Conservation (phyloP, 164 flowering plant genomes). For the Liquidambar formosana region DNA sequence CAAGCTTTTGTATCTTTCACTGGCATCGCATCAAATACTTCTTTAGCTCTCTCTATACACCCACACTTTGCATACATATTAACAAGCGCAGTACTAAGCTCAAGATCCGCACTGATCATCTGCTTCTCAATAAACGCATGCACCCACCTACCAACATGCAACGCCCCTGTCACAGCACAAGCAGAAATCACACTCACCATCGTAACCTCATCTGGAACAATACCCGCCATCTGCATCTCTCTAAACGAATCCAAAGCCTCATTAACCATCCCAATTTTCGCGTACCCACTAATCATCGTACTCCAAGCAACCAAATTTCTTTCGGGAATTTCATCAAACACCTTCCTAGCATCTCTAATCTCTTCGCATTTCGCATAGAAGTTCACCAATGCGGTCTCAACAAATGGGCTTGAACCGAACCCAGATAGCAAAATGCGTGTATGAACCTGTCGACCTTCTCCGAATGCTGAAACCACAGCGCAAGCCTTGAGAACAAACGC, state of each 20-base stretch:
- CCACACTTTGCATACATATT: slow-evolving; percentile 60
- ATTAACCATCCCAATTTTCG: slow-evolving; percentile 34
- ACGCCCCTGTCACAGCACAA: slow-evolving; percentile 45
- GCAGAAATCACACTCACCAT: slow-evolving; percentile 51
- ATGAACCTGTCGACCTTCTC: slow-evolving; percentile 57
- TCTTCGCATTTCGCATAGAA: slow-evolving; percentile 47
- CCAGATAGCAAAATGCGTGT: slow-evolving; percentile 34
- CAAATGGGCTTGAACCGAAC: slow-evolving; percentile 35
- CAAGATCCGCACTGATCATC: slow-evolving; percentile 33
- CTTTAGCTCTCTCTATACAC: slow-evolving; percentile 35
- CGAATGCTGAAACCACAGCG: slow-evolving; percentile 27
- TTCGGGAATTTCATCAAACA: slow-evolving; percentile 51
- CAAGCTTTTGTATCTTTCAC: slow-evolving; percentile 45
- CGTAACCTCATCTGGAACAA: slow-evolving; percentile 48
- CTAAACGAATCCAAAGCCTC: slow-evolving; percentile 45
- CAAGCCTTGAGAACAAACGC: slow-evolving; percentile 58
- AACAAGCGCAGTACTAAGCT: slow-evolving; percentile 48
- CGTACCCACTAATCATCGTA: slow-evolving; percentile 50
- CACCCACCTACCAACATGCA: slow-evolving; percentile 51
- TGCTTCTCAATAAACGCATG: slow-evolving; percentile 39
- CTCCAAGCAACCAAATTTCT: slow-evolving; percentile 46
- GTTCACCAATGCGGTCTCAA: slow-evolving; percentile 39
- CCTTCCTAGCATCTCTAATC: slow-evolving; percentile 27
- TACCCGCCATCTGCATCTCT: slow-evolving; percentile 41
- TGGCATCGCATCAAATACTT: slow-evolving; percentile 41